Percentiles rank a stretch among this genome's conserved stretches.
These are phyloP conservation scores for Nakaseomyces nivariensis DNA, from an alignment of 1,139 yeast genomes.

Conservation along the genomic window DNA sequence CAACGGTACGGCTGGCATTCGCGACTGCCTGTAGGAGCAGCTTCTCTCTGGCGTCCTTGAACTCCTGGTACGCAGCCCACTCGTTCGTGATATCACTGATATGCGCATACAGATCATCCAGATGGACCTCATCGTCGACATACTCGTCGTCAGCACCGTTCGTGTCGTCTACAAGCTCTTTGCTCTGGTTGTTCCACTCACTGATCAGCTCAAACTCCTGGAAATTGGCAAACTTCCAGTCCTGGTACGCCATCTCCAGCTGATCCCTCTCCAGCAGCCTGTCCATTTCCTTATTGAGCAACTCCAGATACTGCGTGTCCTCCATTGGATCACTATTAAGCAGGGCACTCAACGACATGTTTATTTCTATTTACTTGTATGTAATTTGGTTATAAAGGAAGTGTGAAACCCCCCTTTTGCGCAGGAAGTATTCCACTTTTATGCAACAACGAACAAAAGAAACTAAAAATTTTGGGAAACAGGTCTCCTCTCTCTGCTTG, in stretches of 20 bases:
- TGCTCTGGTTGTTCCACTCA: constrained; percentile 27
- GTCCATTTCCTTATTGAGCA: constrained; percentile 18
- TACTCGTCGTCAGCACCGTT: constrained; percentile 5
- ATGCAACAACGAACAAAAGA: no score
- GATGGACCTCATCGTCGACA: constrained; percentile 6
- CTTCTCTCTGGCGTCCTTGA: constrained; percentile 9
- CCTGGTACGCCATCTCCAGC: constrained; percentile 24
- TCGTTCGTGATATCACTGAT: constrained; percentile 14
- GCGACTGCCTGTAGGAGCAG: constrained; percentile 5
- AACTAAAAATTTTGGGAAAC: no score
- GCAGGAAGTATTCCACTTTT: no score
- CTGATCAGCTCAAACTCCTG: constrained; percentile 29
- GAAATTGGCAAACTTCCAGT: constrained; percentile 28
- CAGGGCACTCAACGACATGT: constrained; percentile 2
- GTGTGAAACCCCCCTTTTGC: no score
- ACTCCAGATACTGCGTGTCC: constrained; percentile 9
- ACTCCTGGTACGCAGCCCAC: constrained; percentile 17
- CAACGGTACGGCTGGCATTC: background rate
- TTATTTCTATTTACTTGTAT: background rate
- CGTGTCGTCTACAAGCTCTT: constrained; percentile 13
- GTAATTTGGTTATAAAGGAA: constrained; percentile 23
- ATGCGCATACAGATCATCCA: constrained; percentile 13
- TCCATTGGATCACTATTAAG: constrained; percentile 3
- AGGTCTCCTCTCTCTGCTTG: no score
- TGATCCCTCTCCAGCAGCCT: constrained; percentile 18